A percentile compares a stretch with the other conserved stretches of the same genome.
Conservation (phyloP, 23 red algal genomes). For the Gracilaria domingensis region DNA sequence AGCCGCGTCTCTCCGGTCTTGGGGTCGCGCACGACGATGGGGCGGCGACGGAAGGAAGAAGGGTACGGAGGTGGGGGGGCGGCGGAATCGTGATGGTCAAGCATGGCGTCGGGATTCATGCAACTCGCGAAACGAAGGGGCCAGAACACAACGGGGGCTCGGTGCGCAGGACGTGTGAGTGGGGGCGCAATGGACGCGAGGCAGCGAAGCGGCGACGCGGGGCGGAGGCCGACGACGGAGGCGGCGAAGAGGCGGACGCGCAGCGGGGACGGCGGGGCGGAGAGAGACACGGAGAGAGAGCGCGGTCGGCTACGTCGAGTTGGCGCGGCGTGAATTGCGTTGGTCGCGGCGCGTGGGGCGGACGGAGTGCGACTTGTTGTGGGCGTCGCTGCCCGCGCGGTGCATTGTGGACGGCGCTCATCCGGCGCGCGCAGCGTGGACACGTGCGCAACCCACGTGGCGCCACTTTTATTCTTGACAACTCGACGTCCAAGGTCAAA, state of each 20-base stretch:
- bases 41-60: slow-evolving; percentile 40
- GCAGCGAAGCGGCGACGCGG: neutral
- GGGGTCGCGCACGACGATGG: slow-evolving; percentile 66
- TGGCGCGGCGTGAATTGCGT: neutral
- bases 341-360: neutral
- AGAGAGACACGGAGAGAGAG: neutral
- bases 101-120: slow-evolving; percentile 57
- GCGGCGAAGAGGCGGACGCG: neutral
- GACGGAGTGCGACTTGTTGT: neutral
- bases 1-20: slow-evolving; percentile 66
- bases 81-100: slow-evolving; percentile 43
- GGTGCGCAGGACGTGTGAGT: no score
- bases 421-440: neutral
- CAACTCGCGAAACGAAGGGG: neutral
- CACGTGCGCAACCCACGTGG: neutral
- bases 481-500: no score
- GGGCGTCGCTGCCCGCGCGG: neutral
- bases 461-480: no score
- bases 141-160: no score
- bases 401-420: neutral
- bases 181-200: neutral
- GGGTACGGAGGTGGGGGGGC: slow-evolving; percentile 27
- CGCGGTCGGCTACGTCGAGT: neutral
- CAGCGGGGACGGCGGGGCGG: neutral
- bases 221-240: no score